Conservation (phyloP, 495 filamentous ascomycete species). For the Trichoderma reesei region DNA sequence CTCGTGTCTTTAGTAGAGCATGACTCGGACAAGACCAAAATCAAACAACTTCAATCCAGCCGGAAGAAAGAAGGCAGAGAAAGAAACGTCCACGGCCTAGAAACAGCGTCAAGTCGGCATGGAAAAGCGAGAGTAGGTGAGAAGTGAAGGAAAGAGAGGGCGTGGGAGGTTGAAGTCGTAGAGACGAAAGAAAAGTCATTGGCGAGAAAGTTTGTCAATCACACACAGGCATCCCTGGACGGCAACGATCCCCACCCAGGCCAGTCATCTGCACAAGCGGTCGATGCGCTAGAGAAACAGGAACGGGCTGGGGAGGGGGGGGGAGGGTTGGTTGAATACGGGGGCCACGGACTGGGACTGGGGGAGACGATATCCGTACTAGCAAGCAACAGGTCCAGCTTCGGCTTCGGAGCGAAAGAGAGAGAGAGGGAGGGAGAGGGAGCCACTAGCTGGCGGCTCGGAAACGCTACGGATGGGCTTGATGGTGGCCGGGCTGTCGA, state of each 20-base stretch:
- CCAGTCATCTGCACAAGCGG: conserved; percentile 6
- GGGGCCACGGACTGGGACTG: too few species aligned
- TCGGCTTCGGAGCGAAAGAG: conserved; percentile 8
- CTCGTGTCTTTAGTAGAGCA: not conserved
- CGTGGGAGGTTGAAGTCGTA: not conserved
- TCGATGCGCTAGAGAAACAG: not conserved
- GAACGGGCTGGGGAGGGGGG: not conserved
- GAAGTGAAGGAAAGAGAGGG: not conserved
- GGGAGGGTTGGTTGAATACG: not conserved
- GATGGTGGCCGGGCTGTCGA: too few species aligned
- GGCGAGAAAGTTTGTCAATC: conserved; percentile 1
- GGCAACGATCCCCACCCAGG: not conserved
- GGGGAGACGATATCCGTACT: too few species aligned
- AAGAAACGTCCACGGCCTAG: not conserved
- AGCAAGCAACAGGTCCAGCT: not conserved
- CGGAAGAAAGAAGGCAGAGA: not conserved
- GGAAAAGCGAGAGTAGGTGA: not conserved
- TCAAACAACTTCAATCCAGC: not conserved
- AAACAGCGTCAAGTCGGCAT: not conserved
- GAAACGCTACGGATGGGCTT: conserved; percentile 1
- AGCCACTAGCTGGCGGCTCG: not conserved
- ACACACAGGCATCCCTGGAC: not conserved
- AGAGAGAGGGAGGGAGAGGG: too few species aligned
- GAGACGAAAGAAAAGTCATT: not conserved
- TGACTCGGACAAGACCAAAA: not conserved